Evolutionary conservation across 805 yeast genomes (phyloP).

Genomic region (Scheffersomyces amazonensis): DNA sequence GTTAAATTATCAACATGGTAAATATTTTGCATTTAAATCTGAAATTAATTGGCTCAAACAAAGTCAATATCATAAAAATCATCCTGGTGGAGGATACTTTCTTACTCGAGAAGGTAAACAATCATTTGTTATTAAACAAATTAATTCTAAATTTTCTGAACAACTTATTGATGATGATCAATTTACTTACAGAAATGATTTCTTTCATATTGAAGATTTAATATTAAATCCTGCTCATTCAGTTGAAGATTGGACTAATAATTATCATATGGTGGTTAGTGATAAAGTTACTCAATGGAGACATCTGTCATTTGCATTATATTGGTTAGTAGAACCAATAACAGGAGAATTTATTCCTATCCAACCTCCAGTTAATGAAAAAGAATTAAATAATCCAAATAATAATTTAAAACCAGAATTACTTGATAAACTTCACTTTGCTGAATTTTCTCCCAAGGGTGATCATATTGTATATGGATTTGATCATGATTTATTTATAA

Average conservation of each 20-base stretch:
- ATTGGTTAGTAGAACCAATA: slow-evolving; percentile 33
- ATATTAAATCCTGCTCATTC: slow-evolving; percentile 37
- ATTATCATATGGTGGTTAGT: slow-evolving; percentile 52
- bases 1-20: slow-evolving; percentile 20
- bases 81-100: slow-evolving; percentile 27
- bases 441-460: slow-evolving; percentile 62
- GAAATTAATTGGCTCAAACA: slow-evolving; percentile 25
- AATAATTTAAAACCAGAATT: slow-evolving; percentile 6
- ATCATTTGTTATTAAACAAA: slow-evolving; percentile 19
- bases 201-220: slow-evolving; percentile 28
- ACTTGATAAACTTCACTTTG: slow-evolving; percentile 44
- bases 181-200: slow-evolving; percentile 42
- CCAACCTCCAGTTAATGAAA: slow-evolving; percentile 20
- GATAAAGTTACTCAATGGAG: slow-evolving; percentile 45
- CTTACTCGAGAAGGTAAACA: slow-evolving; percentile 12
- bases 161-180: slow-evolving; percentile 24
- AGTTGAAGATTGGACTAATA: slow-evolving; percentile 37
- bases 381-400: slow-evolving; percentile 6
- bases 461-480: slow-evolving; percentile 53
- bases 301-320: slow-evolving; percentile 33
- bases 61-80: slow-evolving; percentile 26
- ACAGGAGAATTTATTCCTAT: slow-evolving; percentile 28
- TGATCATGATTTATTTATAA: slow-evolving; percentile 52
- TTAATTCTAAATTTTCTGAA: slow-evolving; percentile 22
- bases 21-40: slow-evolving; percentile 12